These are phyloP conservation scores for Uncinocarpus reesii DNA, from an alignment of 2,329 filamentous ascomycete species.

Conservation along the genomic window DNA sequence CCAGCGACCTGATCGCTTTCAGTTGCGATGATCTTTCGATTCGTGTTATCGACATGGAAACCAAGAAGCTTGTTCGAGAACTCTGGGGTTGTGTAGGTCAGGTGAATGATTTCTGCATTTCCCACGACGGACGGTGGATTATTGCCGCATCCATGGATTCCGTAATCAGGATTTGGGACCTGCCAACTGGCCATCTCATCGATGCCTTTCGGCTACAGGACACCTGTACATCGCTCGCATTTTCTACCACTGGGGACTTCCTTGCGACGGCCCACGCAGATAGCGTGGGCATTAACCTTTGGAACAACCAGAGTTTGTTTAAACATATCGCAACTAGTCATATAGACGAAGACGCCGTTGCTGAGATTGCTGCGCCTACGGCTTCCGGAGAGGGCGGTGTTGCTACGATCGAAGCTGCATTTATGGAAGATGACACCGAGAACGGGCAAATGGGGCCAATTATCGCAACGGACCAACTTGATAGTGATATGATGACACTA, in stretches of 20 bases:
- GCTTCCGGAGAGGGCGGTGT: constrained; percentile 73
- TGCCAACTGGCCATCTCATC: constrained; percentile 89
- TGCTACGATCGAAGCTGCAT: constrained; percentile 65
- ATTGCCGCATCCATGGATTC: constrained; percentile 75
- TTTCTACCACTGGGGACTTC: constrained; percentile 84
- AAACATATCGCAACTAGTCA: constrained; percentile 77
- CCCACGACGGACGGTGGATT: constrained; percentile 86
- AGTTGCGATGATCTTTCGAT: constrained; percentile 83
- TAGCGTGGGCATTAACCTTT: constrained; percentile 79
- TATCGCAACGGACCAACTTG: constrained; percentile 62
- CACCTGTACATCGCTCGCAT: constrained; percentile 72
- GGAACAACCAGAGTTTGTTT: constrained; percentile 90
- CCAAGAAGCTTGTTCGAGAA: constrained; percentile 81
- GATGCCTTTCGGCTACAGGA: constrained; percentile 75
- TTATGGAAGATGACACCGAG: constrained; percentile 47
- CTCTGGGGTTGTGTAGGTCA: constrained; percentile 68
- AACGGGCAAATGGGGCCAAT: constrained; percentile 44
- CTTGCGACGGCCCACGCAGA: constrained; percentile 80
- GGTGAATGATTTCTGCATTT: constrained; percentile 79
- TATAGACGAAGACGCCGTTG: constrained; percentile 66
- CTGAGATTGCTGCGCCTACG: constrained; percentile 56
- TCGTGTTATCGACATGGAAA: constrained; percentile 80
- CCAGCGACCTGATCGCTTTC: constrained; percentile 76
- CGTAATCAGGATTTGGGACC: constrained; percentile 79
- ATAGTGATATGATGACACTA: constrained; percentile 71